Conservation (phyloP, 768 basidiomycete genomes). For the Kwoniella heveanensis region DNA sequence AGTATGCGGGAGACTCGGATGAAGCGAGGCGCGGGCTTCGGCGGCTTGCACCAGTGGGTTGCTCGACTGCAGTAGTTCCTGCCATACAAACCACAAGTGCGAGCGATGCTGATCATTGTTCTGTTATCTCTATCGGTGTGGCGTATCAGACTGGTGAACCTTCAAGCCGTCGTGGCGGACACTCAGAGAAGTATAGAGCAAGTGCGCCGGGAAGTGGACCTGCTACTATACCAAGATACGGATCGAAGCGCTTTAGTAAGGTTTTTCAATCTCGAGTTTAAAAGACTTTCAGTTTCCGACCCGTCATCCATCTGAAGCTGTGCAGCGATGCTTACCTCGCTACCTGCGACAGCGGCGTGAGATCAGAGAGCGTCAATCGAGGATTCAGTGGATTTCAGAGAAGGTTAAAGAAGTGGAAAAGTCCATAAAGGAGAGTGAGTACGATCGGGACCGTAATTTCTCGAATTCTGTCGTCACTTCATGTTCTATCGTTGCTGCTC, state of each 20-base stretch:
- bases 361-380: conserved; percentile 67
- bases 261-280: too few species aligned
- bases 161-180: conserved; percentile 59
- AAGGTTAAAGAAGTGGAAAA: conserved; percentile 59
- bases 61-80: background rate
- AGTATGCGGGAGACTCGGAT: conserved; percentile 56
- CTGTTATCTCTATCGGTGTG: too few species aligned
- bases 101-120: too few species aligned
- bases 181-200: conserved; percentile 56
- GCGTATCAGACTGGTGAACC: conserved; percentile 58
- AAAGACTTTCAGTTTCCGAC: too few species aligned
- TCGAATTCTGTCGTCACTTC: too few species aligned
- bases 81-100: too few species aligned
- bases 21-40: conserved; percentile 53
- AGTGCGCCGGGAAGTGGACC: conserved; percentile 55
- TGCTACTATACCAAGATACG: conserved; percentile 56
- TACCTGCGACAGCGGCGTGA: conserved; percentile 70
- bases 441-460: too few species aligned
- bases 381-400: conserved; percentile 61
- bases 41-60: conserved; percentile 64
- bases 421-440: conserved; percentile 60
- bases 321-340: too few species aligned
- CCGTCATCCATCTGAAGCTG: too few species aligned
- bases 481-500: too few species aligned
- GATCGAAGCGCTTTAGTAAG: conserved; percentile 58